phyloP scores from a whole-genome alignment of 768 basidiomycete species.

The Leccinum broughii region DNA sequence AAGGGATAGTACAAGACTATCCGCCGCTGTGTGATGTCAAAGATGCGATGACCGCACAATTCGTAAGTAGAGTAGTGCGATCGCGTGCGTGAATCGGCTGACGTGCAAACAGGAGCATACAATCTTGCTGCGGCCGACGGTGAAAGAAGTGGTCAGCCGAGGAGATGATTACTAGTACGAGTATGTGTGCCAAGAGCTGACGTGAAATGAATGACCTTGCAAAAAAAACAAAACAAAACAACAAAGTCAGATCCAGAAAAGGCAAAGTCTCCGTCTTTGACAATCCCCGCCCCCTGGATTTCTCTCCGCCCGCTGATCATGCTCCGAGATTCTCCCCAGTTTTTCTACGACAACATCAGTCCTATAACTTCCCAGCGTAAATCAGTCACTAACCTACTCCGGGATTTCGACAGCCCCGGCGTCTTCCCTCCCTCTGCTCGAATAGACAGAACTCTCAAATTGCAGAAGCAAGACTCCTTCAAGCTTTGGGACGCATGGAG shows the following conservation, averaged over 20 bases:
- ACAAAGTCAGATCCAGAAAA: conserved; percentile 24
- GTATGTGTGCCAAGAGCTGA: conserved; percentile 7
- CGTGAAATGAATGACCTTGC: neutral
- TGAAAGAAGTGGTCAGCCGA: conserved; percentile 81
- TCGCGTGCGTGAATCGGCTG: conserved; percentile 3
- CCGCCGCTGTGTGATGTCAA: conserved; percentile 86
- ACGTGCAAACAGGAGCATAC: conserved; percentile 69
- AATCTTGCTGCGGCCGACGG: conserved; percentile 79
- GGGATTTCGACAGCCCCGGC: conserved; percentile 66
- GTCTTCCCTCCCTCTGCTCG: conserved; percentile 73
- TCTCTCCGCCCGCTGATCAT: conserved; percentile 14
- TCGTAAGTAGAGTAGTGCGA: conserved; percentile 45
- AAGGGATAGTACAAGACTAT: conserved; percentile 89
- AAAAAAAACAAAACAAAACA: neutral
- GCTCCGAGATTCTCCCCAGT: conserved; percentile 26
- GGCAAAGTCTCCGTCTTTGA: conserved; percentile 13
- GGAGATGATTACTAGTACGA: conserved; percentile 72
- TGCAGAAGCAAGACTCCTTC: conserved; percentile 52
- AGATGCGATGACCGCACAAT: conserved; percentile 94
- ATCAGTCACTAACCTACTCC: conserved; percentile 32
- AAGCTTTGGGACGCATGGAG: conserved; percentile 73
- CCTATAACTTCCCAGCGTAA: conserved; percentile 16
- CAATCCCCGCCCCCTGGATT: neutral
- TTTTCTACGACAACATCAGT: conserved; percentile 16
- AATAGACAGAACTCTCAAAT: conserved; percentile 66